These are phyloP conservation scores for Ceratocystis papillata DNA, from an alignment of 2,329 filamentous ascomycete species.

Conservation along the genomic window DNA sequence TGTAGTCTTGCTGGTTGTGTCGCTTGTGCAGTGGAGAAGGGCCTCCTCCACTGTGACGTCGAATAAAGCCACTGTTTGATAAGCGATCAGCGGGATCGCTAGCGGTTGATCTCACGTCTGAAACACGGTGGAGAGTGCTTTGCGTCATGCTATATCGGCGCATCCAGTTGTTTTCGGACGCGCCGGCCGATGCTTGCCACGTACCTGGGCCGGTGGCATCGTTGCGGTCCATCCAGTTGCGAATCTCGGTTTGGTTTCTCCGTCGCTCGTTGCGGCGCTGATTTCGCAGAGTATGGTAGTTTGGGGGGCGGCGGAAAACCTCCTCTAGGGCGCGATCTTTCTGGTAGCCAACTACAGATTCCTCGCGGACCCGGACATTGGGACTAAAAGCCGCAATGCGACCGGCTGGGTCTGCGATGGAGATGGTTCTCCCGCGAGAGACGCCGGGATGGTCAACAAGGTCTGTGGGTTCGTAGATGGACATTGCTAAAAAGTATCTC, in stretches of 20 bases:
- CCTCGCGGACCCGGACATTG: conserved; percentile 61
- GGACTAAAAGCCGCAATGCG: conserved; percentile 62
- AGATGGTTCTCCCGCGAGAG: conserved; percentile 40
- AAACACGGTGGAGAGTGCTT: conserved; percentile 41
- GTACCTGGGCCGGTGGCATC: conserved; percentile 37
- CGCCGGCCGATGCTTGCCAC: conserved; percentile 16
- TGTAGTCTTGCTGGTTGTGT: conserved; percentile 39
- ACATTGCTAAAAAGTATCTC: conserved; percentile 61
- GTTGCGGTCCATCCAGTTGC: conserved; percentile 77
- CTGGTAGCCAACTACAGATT: conserved; percentile 76
- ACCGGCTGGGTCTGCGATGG: conserved; percentile 47
- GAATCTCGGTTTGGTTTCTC: conserved; percentile 70
- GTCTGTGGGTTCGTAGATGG: conserved; percentile 73
- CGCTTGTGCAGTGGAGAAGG: conserved; percentile 28
- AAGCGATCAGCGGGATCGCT: conserved; percentile 55
- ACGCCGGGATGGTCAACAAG: conserved; percentile 61
- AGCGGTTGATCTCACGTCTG: conserved; percentile 48
- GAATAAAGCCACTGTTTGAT: conserved; percentile 40
- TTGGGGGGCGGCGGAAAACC: conserved; percentile 68
- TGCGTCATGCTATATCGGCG: conserved; percentile 44
- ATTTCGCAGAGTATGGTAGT: conserved; percentile 49
- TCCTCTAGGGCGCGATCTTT: conserved; percentile 86
- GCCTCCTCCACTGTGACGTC: conserved; percentile 23
- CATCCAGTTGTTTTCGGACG: conserved; percentile 37
- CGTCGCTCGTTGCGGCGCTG: conserved; percentile 53